These are phyloP conservation scores for Dendrobium catenatum DNA, from an alignment of 106 monocot species.

Conservation along the genomic window DNA sequence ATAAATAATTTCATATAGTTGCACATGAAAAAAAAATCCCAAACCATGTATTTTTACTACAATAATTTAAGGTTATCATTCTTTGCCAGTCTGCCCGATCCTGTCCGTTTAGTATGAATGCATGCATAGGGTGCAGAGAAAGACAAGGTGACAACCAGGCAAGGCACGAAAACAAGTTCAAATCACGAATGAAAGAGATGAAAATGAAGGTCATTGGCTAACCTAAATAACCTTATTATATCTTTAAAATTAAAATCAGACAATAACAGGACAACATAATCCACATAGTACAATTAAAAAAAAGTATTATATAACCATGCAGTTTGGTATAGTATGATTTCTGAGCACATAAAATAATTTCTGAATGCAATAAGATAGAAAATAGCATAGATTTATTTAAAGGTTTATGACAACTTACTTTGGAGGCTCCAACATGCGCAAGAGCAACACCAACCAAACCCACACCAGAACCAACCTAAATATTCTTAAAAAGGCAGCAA, in stretches of 20 bases:
- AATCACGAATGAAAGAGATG: not conserved
- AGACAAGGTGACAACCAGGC: not conserved
- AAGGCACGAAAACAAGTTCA: not conserved
- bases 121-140: not conserved
- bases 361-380: not conserved
- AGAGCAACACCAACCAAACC: conserved; percentile 65
- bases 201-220: not conserved
- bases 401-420: conserved; percentile 24
- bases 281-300: not conserved
- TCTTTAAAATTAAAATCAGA: not conserved
- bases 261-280: not conserved
- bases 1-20: not conserved
- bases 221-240: not conserved
- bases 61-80: no score
- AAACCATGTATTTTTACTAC: not conserved
- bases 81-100: no score
- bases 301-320: not conserved
- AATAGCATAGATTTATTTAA: not conserved
- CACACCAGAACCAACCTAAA: conserved; percentile 74
- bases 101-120: not conserved
- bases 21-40: not conserved
- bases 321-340: not conserved
- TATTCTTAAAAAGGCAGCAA: conserved; percentile 3
- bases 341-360: not conserved
- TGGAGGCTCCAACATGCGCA: conserved; percentile 46